These are phyloP conservation scores for Thielaviopsis ethacetica DNA, from an alignment of 2,329 filamentous ascomycete genomes.

Conservation along the genomic window DNA sequence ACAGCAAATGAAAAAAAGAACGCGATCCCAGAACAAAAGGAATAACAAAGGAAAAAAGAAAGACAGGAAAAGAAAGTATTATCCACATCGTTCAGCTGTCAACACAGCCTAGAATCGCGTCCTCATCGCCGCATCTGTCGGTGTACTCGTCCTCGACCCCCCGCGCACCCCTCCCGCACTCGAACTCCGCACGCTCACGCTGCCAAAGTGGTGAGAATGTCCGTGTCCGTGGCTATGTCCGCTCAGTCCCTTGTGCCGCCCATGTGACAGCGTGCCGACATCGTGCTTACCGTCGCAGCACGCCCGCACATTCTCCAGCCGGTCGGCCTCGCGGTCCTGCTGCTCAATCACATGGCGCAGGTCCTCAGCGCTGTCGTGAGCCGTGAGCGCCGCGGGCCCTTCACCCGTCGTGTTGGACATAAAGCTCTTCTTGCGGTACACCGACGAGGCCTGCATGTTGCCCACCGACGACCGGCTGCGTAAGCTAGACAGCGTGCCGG, in stretches of 20 bases:
- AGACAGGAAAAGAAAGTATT: no score
- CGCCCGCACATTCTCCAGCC: slow-evolving; percentile 85
- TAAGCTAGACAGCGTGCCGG: slow-evolving; percentile 34
- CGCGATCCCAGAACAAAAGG: neutral
- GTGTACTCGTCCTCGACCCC: neutral
- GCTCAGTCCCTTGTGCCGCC: slow-evolving; percentile 15
- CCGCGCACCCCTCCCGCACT: neutral
- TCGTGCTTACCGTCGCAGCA: slow-evolving; percentile 95
- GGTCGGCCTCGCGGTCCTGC: slow-evolving; percentile 59
- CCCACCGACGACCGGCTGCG: slow-evolving; percentile 28
- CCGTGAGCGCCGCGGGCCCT: slow-evolving; percentile 34
- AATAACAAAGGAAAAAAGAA: neutral
- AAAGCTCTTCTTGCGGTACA: slow-evolving; percentile 10
- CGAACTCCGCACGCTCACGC: neutral
- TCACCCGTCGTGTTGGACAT: slow-evolving; percentile 29
- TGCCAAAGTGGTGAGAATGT: neutral
- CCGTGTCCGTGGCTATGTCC: slow-evolving; percentile 1
- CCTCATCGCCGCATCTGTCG: neutral
- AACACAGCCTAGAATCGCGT: neutral
- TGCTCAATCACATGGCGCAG: slow-evolving; percentile 62
- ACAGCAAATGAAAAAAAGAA: neutral
- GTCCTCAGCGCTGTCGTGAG: slow-evolving; percentile 70
- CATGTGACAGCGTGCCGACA: slow-evolving; percentile 41
- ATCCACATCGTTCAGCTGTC: no score
- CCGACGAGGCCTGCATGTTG: slow-evolving; percentile 2